Percentiles rank a stretch among this genome's conserved stretches.
These are phyloP conservation scores for Decorospora gaudefroyi DNA, from an alignment of 2,329 filamentous ascomycete species.

Conservation along the genomic window DNA sequence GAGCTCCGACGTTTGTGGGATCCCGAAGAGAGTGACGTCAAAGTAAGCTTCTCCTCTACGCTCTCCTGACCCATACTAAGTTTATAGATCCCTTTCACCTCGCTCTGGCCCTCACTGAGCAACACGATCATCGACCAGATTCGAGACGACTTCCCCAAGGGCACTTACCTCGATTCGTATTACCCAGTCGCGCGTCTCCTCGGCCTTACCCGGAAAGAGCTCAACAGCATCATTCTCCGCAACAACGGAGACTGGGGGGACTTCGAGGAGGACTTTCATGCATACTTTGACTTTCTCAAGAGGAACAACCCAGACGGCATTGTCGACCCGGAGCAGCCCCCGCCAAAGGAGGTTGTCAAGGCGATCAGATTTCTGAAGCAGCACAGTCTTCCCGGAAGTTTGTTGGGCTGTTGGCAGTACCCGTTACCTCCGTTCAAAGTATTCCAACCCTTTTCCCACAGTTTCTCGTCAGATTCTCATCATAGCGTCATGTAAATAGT, in stretches of 20 bases:
- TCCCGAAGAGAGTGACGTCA: neutral
- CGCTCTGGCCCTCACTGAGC: constrained; percentile 24
- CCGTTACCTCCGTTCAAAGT: constrained; percentile 14
- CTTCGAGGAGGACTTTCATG: constrained; percentile 13
- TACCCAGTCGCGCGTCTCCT: constrained; percentile 20
- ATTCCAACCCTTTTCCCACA: constrained; percentile 5
- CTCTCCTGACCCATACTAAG: neutral
- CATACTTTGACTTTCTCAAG: constrained; percentile 15
- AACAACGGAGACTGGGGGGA: constrained; percentile 12
- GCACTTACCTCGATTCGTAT: constrained; percentile 7
- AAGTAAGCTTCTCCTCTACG: constrained; percentile 2
- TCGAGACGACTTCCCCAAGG: constrained; percentile 5
- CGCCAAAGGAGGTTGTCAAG: constrained; percentile 8
- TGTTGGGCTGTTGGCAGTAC: constrained; percentile 22
- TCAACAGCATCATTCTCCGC: constrained; percentile 14
- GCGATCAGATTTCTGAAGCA: constrained; percentile 27
- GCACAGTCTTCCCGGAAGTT: constrained; percentile 20
- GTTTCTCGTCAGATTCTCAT: neutral
- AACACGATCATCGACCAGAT: constrained; percentile 28
- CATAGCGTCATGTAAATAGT: neutral
- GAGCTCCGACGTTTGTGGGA: constrained; percentile 8
- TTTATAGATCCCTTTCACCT: constrained; percentile 18
- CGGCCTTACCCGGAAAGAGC: constrained; percentile 3
- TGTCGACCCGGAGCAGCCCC: constrained; percentile 27
- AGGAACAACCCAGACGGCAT: constrained; percentile 3